Base-by-base conservation (phyloP, 2,329 filamentous ascomycete genomes). In the Thermochaetoides dissita region DNA sequence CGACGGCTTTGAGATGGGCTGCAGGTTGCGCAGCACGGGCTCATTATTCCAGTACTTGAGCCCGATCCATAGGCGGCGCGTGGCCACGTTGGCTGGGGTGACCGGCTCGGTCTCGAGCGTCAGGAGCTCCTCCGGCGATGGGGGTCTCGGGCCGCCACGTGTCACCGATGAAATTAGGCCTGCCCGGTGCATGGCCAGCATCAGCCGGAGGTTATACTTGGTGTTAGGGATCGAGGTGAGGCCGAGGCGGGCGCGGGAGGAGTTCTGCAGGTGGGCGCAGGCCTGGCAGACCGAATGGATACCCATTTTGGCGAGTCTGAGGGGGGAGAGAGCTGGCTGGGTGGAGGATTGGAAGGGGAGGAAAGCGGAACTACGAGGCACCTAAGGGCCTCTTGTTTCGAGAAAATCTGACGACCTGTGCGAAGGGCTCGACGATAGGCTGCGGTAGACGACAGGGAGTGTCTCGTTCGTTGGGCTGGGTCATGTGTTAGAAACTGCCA, bases 181-280 rank as follows among this genome's bases (percentile, higher is more conserved):
- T 45, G 81, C 74, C 51, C 83, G 79, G 63, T 93, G 86, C 36
- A 95, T 72, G 33, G 83, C 81, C 12, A 91, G 72, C 40, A 77
- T 72, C 10, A 94, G 68, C 36, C 67, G 68, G 48, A 93, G 77
- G 67, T 91, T 87, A 59, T 87, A 76, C 52, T 88, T 88, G 39
- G 76, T 80, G 65, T 81, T 80, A 37, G 81, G 78, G 49, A 94
- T 73, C 7, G 85, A 93, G 30, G 88, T 94, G 39, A 94, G 69
- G 51, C 81, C 84, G 0, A 95, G 76, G 1, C 81, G 79, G n/a
- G 84, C 85, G 55, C 79, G 79, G 43, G 82, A 82, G 51, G 84
- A 84, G 68, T 95, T 95, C 62, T 91, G 84, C 44, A 95, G 72
- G 67, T 94, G 87, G 51, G 86, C 87, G 71, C 84, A 93, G 64